Evolutionary conservation across 441 rosid genomes (phyloP).

Genomic region (Mallotus repandus): DNA sequence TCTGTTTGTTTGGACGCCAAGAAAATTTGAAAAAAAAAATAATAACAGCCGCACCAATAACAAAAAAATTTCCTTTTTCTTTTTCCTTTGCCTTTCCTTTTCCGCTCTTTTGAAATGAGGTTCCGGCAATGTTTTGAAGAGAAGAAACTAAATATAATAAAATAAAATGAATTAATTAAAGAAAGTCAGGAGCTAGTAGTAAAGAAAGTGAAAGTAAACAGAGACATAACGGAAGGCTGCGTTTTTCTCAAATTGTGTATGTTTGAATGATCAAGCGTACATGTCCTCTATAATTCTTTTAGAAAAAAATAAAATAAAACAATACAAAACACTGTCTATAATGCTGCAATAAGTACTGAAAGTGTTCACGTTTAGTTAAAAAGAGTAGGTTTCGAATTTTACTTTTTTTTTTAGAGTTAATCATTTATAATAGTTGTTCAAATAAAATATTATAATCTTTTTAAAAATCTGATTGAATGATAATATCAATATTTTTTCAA

Average conservation of each 20-base stretch:
- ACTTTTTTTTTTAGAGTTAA: too few species aligned
- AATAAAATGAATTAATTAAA: neutral
- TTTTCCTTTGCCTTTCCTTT: neutral
- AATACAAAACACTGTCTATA: too few species aligned
- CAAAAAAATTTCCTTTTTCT: neutral
- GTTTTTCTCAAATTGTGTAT: neutral
- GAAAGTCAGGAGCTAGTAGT: neutral
- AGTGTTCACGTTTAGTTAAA: too few species aligned
- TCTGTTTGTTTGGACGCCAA: constrained; percentile 30
- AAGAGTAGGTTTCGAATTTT: too few species aligned
- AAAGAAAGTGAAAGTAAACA: constrained; percentile 9
- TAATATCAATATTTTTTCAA: too few species aligned
- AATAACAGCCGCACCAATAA: neutral
- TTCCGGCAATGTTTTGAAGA: constrained; percentile 8
- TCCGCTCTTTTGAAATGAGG: constrained; percentile 7
- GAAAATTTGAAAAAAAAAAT: constrained; percentile 22
- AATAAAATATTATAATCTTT: too few species aligned
- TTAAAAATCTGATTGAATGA: too few species aligned
- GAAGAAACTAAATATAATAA: neutral
- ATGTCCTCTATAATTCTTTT: neutral
- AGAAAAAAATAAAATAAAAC: neutral
- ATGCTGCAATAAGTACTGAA: too few species aligned
- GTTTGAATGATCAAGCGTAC: too few species aligned
- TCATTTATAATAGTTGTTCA: too few species aligned
- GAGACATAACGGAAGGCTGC: constrained; percentile 8